Base-by-base conservation (phyloP, 176 grass and related monocot genomes). In the Oryza meyeriana region DNA sequence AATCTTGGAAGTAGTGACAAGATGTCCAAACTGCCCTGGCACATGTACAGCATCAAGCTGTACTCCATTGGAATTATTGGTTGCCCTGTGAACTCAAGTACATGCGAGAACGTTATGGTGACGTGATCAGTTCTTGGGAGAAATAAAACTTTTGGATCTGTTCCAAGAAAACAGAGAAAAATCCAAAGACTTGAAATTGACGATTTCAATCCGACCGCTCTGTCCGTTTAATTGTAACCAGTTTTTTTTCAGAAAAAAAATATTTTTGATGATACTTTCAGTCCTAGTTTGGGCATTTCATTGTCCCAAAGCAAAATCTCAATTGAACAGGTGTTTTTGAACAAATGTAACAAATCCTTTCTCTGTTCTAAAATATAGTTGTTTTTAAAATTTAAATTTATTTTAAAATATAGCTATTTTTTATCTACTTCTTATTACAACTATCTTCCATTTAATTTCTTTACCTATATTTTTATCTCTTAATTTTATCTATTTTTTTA, bases 21-120 rank as follows among this genome's bases (percentile, higher is more conserved):
- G 24, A 59, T 32, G 69, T 65, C 61, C 67, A 77, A 85, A 72
- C 25, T 80, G 42, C 59, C 72, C 41, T 77, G 83, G 28, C 87
- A 72, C 72, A 85, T 59, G 82, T 17, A 50, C 75, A 22, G 14
- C 55, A 50, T 63, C 13, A 44, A 74, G 82, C 83, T 77, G 83
- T 63, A 81, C 65, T 36, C 65, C 78, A 52, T 76, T 81, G 77
- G 81, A 80, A 25, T 20, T 67, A 61, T 12, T 24, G 80, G 75
- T 5, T 33, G 24, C 18, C 7, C 10, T 63, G 27, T 22, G 42
- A 81, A 20, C 25, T 33, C 39, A 29, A 75, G 81, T 66, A 65
- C 71, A 17, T 31, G 12, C 22, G 1, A 10, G 28, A 64, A 82
- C 72, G 48, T 59, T 47, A 62, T 76, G 72, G 13, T 71, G 64